phyloP scores from a whole-genome alignment of 495 filamentous ascomycete species.

The Hyaloscypha bicolor region DNA sequence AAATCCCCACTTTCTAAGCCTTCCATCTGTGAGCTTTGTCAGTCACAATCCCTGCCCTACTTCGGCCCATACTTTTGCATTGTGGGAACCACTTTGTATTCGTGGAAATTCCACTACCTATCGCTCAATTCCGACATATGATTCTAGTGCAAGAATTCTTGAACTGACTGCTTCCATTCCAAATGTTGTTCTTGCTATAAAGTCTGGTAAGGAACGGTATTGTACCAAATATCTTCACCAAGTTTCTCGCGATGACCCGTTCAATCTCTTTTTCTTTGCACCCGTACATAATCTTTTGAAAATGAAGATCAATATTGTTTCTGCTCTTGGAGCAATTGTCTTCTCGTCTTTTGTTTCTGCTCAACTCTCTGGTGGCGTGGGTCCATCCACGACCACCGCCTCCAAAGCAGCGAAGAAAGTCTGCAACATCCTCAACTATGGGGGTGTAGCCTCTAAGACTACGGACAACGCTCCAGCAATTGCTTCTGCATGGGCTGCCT shows the following conservation, averaged over 20 bases:
- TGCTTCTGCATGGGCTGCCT: conserved; percentile 48
- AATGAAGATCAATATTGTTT: not conserved
- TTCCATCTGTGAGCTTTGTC: too few species aligned
- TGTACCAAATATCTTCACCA: not conserved
- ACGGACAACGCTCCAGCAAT: conserved; percentile 52
- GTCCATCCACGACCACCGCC: conserved; percentile 42
- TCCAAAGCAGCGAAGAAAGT: conserved; percentile 36
- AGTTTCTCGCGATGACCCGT: not conserved
- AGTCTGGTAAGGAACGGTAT: not conserved
- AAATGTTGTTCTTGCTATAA: too few species aligned
- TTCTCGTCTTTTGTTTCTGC: conserved; percentile 31
- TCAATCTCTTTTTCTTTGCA: not conserved
- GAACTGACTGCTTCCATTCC: too few species aligned
- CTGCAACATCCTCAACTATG: conserved; percentile 53
- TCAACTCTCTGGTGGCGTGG: conserved; percentile 48
- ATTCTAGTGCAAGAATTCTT: too few species aligned
- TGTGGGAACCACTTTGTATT: too few species aligned
- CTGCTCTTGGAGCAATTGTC: not conserved
- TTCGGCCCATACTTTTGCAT: too few species aligned
- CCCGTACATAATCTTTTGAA: not conserved
- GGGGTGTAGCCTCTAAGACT: conserved; percentile 46
- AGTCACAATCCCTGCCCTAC: too few species aligned
- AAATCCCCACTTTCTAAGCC: too few species aligned
- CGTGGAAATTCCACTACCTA: too few species aligned
- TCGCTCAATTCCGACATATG: too few species aligned